phyloP scores from a whole-genome alignment of 2,329 filamentous ascomycete species.

The Elsinoe perseae region DNA sequence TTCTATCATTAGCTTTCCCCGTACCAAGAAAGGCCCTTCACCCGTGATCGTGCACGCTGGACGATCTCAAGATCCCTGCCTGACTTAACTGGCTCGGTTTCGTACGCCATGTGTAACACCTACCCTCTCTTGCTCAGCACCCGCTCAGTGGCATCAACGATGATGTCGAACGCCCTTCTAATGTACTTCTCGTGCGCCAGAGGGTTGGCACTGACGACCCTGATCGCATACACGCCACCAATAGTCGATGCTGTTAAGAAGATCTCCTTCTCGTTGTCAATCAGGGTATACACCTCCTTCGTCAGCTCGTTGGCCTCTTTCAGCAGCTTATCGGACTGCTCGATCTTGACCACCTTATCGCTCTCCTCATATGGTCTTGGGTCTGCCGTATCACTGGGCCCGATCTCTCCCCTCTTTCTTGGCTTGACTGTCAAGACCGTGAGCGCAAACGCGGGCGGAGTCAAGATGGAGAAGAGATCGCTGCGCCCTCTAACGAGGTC shows the following conservation, averaged over 20 bases:
- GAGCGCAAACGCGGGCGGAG: conserved; percentile 67
- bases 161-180: conserved; percentile 62
- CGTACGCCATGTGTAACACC: too few relatives aligned
- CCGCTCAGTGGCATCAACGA: conserved; percentile 58
- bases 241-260: conserved; percentile 75
- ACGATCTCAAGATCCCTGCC: too few relatives aligned
- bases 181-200: conserved; percentile 66
- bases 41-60: too few relatives aligned
- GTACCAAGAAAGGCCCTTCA: too few relatives aligned
- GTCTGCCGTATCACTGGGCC: conserved; percentile 25
- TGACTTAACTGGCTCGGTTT: too few relatives aligned
- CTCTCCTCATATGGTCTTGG: conserved; percentile 26
- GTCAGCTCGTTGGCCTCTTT: conserved; percentile 61
- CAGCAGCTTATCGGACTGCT: too few relatives aligned
- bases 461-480: conserved; percentile 70
- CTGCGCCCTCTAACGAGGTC: conserved; percentile 48
- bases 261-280: conserved; percentile 68
- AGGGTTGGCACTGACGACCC: conserved; percentile 67
- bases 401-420: conserved; percentile 24
- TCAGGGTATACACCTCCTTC: conserved; percentile 63
- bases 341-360: conserved; percentile 27
- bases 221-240: conserved; percentile 66
- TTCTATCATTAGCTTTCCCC: too few relatives aligned
- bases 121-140: conserved; percentile 34
- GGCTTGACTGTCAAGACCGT: conserved; percentile 64